Evolutionary conservation across 805 yeast genomes (phyloP).

Genomic region (Yamadazyma akitaensis): DNA sequence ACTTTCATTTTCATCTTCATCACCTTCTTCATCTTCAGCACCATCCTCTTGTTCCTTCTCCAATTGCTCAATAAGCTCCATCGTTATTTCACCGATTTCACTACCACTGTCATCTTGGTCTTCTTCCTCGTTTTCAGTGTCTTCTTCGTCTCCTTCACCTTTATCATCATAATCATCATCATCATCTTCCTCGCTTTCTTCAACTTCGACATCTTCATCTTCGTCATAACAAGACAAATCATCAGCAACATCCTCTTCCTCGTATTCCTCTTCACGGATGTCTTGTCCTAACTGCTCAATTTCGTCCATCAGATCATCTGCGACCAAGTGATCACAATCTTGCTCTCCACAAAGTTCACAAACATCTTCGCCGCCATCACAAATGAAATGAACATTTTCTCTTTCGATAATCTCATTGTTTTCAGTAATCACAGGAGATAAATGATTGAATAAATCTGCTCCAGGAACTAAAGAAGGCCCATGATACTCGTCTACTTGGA

Average conservation of each 20-base stretch:
- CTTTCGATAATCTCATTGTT: constrained; percentile 12
- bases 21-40: neutral
- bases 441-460: constrained; percentile 86
- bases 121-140: constrained; percentile 15
- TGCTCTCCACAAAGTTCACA: constrained; percentile 33
- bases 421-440: constrained; percentile 28
- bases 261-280: constrained; percentile 6
- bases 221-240: constrained; percentile 5
- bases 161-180: neutral
- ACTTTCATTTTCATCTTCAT: constrained; percentile 15
- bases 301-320: constrained; percentile 15
- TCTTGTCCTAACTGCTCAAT: neutral
- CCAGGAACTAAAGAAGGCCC: constrained; percentile 82
- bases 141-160: neutral
- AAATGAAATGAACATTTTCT: constrained; percentile 64
- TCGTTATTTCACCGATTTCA: constrained; percentile 17
- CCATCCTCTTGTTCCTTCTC: constrained; percentile 24
- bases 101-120: constrained; percentile 1
- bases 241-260: constrained; percentile 6
- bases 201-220: constrained; percentile 15
- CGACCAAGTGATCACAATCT: constrained; percentile 26
- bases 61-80: constrained; percentile 25
- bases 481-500: constrained; percentile 73
- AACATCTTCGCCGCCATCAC: constrained; percentile 26
- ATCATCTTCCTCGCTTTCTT: constrained; percentile 4